Conservation (phyloP, 2,329 filamentous ascomycete genomes). For the Diplodia corticola region DNA sequence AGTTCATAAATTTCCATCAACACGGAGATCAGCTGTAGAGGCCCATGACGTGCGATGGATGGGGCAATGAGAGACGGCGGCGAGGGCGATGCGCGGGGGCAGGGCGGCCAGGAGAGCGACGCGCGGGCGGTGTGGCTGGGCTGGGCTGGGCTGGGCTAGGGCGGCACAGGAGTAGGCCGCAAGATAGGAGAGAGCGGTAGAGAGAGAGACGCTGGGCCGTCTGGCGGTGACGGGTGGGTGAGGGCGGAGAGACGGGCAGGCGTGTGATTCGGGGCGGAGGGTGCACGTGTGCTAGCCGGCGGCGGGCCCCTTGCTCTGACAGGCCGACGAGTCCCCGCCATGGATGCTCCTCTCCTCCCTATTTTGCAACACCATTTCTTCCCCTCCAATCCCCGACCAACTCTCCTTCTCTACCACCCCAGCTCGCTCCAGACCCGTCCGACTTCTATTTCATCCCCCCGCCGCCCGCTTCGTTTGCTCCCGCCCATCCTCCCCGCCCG, state of each 20-base stretch:
- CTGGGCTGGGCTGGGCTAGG: neutral
- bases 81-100: neutral
- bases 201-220: neutral
- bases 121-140: neutral
- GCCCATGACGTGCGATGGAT: slow-evolving; percentile 12
- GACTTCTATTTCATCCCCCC: neutral
- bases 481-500: neutral
- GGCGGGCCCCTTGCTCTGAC: neutral
- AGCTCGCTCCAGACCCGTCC: neutral
- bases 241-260: slow-evolving; percentile 1
- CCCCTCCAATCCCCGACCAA: neutral
- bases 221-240: slow-evolving; percentile 5
- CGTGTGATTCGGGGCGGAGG: slow-evolving; percentile 3
- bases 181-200: slow-evolving; percentile 9
- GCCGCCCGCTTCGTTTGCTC: neutral
- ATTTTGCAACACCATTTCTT: slow-evolving; percentile 21
- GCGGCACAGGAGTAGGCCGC: too few species aligned
- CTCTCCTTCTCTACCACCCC: neutral
- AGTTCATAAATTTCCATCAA: slow-evolving; percentile 19
- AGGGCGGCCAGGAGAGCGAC: neutral
- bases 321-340: slow-evolving; percentile 15
- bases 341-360: slow-evolving; percentile 16
- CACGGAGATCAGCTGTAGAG: slow-evolving; percentile 10
- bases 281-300: slow-evolving; percentile 19
- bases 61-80: slow-evolving; percentile 8